These are phyloP conservation scores for Petunia hybrid DNA, from an alignment of 305 asterid species.

Conservation along the genomic window DNA sequence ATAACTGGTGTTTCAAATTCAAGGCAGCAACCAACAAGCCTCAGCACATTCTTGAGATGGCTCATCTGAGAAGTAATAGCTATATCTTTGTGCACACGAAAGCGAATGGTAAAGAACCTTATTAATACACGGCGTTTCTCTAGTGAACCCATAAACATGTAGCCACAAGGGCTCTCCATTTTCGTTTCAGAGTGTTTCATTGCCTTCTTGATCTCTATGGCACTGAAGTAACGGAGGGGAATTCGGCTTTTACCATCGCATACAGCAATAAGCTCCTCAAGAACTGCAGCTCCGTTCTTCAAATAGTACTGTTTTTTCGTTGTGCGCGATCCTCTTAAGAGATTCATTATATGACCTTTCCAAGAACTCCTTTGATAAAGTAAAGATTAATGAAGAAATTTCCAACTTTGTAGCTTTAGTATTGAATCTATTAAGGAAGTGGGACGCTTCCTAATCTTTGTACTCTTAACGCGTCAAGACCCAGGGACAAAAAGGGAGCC, in stretches of 20 bases:
- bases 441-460: no score
- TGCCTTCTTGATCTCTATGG: constrained; percentile 27
- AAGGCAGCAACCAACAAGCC: constrained; percentile 32
- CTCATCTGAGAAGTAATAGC: constrained; percentile 28
- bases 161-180: background rate
- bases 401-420: no score
- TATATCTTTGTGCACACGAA: background rate
- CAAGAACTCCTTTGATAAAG: no score
- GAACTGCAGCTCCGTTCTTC: background rate
- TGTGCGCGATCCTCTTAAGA: no score
- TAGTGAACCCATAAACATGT: background rate
- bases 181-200: background rate
- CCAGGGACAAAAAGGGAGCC: no score
- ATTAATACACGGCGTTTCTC: background rate
- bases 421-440: no score
- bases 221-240: background rate
- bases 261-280: constrained; percentile 10
- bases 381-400: no score
- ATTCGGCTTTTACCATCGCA: background rate
- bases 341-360: no score
- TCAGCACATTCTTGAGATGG: constrained; percentile 31
- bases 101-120: no score
- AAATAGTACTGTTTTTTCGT: background rate
- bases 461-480: no score
- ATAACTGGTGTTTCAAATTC: constrained; percentile 34